Base-by-base conservation (phyloP, 495 filamentous ascomycete species). In the Neurospora tetrasperma region DNA sequence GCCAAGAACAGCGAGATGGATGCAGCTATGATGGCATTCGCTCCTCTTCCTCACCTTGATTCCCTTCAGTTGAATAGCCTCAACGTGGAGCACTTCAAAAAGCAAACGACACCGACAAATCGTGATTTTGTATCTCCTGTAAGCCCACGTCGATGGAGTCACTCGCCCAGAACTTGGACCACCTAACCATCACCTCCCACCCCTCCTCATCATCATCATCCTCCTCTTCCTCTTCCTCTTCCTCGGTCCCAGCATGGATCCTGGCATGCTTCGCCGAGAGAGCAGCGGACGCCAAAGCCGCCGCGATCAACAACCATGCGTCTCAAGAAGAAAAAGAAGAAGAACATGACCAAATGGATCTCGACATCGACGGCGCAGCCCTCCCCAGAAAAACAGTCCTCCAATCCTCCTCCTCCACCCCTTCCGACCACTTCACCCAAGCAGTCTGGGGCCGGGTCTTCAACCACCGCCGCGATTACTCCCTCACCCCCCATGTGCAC, bases 401-500 rank as follows among this genome's bases (percentile, higher is more conserved):
- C 23, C 23, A 59, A 23, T 27, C 48, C 4, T 12, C 48, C 11
- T 12, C 48, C 11, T 59, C 48, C 48, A 59, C 48, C 46, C 41
- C 41, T 5, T 42, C 41, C 12, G 46, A 54, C 27, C 27, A 31
- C 2, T 59, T 59, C 48, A 59, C 48, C n/a, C n/a, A 59, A 12
- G 77, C 76, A 31, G 76, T 78, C 43, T 80, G 79, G 79, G 62
- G 59, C 71, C 76, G 76, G 41, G 74, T 80, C 14, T 80, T 80
- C 76, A 80, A 79, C 75, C 72, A 78, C 23, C 79, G 79, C 5
- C 79, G 80, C 31, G 78, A 79, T 74, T 38, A 54, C 4, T 71
- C 31, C 79, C 79, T 85, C 5, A 82, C 79, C 38, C 87, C 86
- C 7, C 41, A 75, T 3, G 23, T 59, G 10, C 48, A 59, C 48